Conservation (phyloP, 106 monocot species). For the Triglochin maritima region DNA sequence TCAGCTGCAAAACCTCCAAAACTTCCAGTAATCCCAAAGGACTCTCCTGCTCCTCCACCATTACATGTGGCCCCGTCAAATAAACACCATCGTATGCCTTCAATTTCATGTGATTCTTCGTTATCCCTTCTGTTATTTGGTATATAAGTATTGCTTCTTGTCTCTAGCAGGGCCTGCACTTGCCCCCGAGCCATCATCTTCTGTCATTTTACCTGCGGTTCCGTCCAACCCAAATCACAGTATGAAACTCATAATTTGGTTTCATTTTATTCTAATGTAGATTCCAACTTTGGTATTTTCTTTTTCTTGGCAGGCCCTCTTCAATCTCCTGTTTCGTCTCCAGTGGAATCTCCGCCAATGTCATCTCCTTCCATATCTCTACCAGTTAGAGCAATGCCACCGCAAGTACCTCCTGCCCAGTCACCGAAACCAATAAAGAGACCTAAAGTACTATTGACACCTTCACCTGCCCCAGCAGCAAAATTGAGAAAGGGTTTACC, state of each 20-base stretch:
- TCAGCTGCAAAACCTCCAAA: slow-evolving; percentile 13
- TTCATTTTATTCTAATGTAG: slow-evolving; percentile 3
- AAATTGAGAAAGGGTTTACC: slow-evolving; percentile 36
- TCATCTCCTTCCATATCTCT: slow-evolving; percentile 31
- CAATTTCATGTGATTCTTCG: background rate
- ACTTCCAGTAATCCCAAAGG: slow-evolving; percentile 14
- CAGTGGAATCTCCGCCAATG: slow-evolving; percentile 13
- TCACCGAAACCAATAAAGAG: background rate
- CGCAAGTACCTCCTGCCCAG: background rate
- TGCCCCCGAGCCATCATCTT: background rate
- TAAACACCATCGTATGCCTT: background rate
- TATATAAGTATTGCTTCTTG: background rate
- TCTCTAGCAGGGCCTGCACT: background rate
- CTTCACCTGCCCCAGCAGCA: slow-evolving; percentile 19
- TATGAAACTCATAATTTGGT: background rate
- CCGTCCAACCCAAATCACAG: background rate
- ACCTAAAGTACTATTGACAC: slow-evolving; percentile 3
- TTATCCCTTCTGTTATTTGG: background rate
- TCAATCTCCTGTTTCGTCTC: slow-evolving; percentile 16
- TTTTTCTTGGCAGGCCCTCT: slow-evolving; percentile 29
- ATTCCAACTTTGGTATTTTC: slow-evolving; percentile 1
- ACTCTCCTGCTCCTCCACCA: background rate
- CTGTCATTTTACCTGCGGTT: background rate
- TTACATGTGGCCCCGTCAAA: background rate
- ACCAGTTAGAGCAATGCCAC: background rate